Evolutionary conservation across 2,329 filamentous ascomycete genomes (phyloP).

Genomic region (Alternaria solani): DNA sequence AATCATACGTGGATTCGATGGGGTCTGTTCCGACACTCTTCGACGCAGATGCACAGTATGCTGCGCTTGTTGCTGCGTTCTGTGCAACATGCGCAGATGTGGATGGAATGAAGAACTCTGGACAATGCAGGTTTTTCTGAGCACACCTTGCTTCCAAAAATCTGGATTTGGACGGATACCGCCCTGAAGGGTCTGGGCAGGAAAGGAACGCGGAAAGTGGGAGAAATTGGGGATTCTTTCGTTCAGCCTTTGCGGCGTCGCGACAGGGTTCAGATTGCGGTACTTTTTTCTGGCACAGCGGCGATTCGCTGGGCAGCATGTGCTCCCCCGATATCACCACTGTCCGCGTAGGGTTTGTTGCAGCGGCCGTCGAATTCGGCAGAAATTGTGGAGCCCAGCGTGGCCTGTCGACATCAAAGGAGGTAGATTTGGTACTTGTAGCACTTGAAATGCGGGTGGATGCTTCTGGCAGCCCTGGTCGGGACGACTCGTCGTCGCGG

Average conservation of each 20-base stretch:
- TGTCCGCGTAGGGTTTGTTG: background rate
- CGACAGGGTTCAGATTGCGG: background rate
- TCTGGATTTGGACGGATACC: background rate
- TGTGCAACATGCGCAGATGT: background rate
- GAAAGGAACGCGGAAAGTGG: background rate
- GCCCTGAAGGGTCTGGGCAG: background rate
- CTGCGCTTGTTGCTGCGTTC: background rate
- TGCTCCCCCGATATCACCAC: background rate
- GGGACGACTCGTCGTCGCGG: conserved; percentile 6
- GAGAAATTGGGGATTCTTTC: background rate
- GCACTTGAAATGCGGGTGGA: background rate
- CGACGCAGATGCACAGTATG: background rate
- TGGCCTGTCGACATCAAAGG: conserved; percentile 22
- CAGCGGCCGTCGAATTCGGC: conserved; percentile 11
- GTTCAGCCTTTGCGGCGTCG: background rate
- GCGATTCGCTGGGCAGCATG: background rate
- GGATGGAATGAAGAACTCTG: background rate
- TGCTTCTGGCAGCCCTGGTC: background rate
- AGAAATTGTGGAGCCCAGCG: conserved; percentile 37
- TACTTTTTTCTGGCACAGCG: background rate
- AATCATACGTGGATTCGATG: background rate
- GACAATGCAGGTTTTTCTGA: background rate
- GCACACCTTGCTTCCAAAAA: background rate
- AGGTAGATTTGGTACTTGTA: background rate
- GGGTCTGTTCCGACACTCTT: background rate